A percentile compares a stretch with the other conserved stretches of the same genome.
phyloP scores from a whole-genome alignment of 345 rosid species.

The Psidium guajava region DNA sequence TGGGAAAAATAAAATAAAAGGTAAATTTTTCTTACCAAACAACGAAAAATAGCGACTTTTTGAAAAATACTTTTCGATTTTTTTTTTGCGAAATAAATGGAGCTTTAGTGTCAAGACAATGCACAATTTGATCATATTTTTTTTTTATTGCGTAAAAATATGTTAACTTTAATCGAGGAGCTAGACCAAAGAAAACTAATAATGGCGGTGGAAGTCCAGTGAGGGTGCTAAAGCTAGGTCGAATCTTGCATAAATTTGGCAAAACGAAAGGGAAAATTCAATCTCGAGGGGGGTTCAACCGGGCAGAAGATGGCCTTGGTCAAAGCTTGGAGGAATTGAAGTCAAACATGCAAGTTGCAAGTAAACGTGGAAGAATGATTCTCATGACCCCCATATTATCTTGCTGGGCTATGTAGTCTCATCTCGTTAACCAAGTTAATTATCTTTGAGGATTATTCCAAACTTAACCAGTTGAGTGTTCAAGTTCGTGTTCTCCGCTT shows the following conservation, averaged over 20 bases:
- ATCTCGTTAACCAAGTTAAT: too few relatives aligned
- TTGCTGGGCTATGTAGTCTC: too few relatives aligned
- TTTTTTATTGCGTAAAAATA: not conserved
- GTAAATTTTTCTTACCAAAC: too few relatives aligned
- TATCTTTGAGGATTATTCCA: too few relatives aligned
- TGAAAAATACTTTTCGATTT: too few relatives aligned
- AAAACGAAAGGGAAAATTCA: not conserved
- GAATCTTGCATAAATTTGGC: not conserved
- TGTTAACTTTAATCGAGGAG: not conserved
- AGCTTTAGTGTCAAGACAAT: fast-evolving
- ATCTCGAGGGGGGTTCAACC: not conserved
- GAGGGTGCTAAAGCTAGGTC: not conserved
- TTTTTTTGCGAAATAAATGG: too few relatives aligned
- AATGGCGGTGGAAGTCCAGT: not conserved
- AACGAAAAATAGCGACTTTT: too few relatives aligned
- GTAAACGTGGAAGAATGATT: not conserved
- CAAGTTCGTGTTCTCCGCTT: too few relatives aligned
- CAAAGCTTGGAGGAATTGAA: not conserved
- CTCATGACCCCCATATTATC: too few relatives aligned
- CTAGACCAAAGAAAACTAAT: not conserved
- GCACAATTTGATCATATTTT: fast-evolving
- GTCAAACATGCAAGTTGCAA: not conserved
- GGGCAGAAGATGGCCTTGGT: not conserved
- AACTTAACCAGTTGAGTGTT: too few relatives aligned
- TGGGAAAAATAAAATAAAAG: too few relatives aligned